Evolutionary conservation across 495 filamentous ascomycete species (phyloP).

Genomic region (Penicillium parvum): DNA sequence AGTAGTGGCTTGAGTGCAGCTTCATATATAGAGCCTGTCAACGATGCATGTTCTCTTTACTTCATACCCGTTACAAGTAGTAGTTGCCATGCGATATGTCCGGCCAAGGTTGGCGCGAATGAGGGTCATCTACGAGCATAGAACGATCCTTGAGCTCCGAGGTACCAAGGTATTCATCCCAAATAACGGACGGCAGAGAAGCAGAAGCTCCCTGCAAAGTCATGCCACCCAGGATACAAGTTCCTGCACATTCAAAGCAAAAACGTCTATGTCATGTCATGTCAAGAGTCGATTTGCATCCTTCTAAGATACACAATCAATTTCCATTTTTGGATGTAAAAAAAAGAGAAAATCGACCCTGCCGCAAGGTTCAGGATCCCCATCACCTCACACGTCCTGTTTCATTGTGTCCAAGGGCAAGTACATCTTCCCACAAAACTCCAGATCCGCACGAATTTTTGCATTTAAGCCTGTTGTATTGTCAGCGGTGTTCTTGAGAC

Average conservation of each 20-base stretch:
- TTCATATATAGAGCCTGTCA: not conserved
- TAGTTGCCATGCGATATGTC: no score
- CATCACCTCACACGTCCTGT: constrained; percentile 33
- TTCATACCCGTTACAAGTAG: no score
- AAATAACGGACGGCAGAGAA: no score
- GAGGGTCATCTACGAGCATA: no score
- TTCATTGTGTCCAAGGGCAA: constrained; percentile 31
- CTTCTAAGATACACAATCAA: constrained; percentile 44
- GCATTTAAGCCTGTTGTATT: constrained; percentile 40
- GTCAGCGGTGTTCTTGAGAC: not conserved
- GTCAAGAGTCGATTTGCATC: constrained; percentile 46
- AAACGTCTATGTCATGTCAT: constrained; percentile 40
- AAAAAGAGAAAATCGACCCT: constrained; percentile 40
- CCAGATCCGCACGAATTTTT: constrained; percentile 37
- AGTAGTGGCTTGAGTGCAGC: no score
- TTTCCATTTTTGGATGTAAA: constrained; percentile 35
- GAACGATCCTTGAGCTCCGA: no score
- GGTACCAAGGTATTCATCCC: no score
- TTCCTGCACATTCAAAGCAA: no score
- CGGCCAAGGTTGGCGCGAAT: no score
- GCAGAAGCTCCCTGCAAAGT: no score
- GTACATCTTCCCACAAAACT: constrained; percentile 37
- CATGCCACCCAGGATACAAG: no score
- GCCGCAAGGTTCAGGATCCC: constrained; percentile 34
- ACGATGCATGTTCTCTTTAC: no score